phyloP scores from a whole-genome alignment of 805 yeast species.

The Huiozyma naganishii region DNA sequence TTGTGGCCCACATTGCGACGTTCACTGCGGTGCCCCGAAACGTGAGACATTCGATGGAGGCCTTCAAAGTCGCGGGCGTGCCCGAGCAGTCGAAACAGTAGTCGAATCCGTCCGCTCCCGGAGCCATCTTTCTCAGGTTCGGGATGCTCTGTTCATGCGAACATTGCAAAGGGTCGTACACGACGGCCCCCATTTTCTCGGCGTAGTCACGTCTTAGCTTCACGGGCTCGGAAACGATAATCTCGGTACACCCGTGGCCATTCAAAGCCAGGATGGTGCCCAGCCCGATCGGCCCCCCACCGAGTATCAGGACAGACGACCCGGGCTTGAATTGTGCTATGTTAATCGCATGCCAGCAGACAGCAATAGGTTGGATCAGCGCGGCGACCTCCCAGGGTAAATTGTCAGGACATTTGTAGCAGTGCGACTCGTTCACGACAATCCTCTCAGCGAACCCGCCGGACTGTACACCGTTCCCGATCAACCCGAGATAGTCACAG shows the following conservation, averaged over 20 bases:
- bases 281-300: conserved; percentile 56
- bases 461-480: conserved; percentile 46
- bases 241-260: conserved; percentile 37
- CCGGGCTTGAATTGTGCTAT: conserved; percentile 37
- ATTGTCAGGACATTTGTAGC: conserved; percentile 32
- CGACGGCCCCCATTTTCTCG: conserved; percentile 36
- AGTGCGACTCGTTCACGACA: conserved; percentile 32
- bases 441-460: conserved; percentile 47
- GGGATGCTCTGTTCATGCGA: conserved; percentile 30
- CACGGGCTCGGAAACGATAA: conserved; percentile 46
- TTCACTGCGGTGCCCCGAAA: conserved; percentile 51
- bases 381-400: conserved; percentile 47
- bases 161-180: conserved; percentile 37
- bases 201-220: conserved; percentile 41
- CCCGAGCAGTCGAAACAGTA: conserved; percentile 47
- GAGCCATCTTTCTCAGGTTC: conserved; percentile 31
- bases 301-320: conserved; percentile 39
- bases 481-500: conserved; percentile 38
- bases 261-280: conserved; percentile 48
- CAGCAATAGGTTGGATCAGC: conserved; percentile 46
- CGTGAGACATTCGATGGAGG: conserved; percentile 41
- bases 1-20: conserved; percentile 52
- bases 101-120: conserved; percentile 39
- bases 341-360: conserved; percentile 47
- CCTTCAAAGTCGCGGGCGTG: conserved; percentile 36